Conservation (phyloP, 495 filamentous ascomycete species). For the Aspergillus haitiensis region DNA sequence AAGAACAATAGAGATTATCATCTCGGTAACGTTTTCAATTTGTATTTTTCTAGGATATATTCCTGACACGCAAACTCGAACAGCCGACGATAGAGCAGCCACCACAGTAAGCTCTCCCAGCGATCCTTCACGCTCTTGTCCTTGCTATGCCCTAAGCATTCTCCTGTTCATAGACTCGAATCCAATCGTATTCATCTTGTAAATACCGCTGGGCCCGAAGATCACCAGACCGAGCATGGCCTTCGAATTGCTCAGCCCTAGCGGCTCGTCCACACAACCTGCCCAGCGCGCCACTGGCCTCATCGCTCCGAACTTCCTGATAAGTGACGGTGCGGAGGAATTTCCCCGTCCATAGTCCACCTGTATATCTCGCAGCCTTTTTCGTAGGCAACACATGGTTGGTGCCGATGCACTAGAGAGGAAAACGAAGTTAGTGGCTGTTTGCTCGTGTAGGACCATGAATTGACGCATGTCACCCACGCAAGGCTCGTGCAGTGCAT, state of each 20-base stretch:
- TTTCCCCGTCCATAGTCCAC: slow-evolving; percentile 56
- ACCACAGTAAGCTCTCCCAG: no score
- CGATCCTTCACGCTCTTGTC: no score
- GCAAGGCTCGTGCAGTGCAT: background rate
- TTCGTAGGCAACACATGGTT: slow-evolving; percentile 56
- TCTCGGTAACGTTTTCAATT: no score
- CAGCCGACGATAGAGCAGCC: no score
- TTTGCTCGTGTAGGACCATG: background rate
- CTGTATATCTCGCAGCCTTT: slow-evolving; percentile 49
- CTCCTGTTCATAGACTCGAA: slow-evolving; percentile 17
- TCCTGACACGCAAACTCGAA: no score
- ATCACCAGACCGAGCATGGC: slow-evolving; percentile 53
- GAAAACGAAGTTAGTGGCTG: background rate
- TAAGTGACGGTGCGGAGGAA: slow-evolving; percentile 54
- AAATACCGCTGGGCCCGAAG: slow-evolving; percentile 46
- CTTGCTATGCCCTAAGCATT: no score
- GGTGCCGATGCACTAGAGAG: slow-evolving; percentile 50
- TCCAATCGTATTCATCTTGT: slow-evolving; percentile 45
- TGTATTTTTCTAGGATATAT: no score
- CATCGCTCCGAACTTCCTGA: slow-evolving; percentile 47
- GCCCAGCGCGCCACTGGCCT: slow-evolving; percentile 51
- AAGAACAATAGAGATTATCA: no score
- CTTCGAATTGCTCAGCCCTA: slow-evolving; percentile 55
- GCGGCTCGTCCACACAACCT: slow-evolving; percentile 51
- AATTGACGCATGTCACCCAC: background rate